Percentiles rank a stretch among this genome's conserved stretches.
phyloP scores from a whole-genome alignment of 148 eudicot genomes.

The Rhododendron henanense region DNA sequence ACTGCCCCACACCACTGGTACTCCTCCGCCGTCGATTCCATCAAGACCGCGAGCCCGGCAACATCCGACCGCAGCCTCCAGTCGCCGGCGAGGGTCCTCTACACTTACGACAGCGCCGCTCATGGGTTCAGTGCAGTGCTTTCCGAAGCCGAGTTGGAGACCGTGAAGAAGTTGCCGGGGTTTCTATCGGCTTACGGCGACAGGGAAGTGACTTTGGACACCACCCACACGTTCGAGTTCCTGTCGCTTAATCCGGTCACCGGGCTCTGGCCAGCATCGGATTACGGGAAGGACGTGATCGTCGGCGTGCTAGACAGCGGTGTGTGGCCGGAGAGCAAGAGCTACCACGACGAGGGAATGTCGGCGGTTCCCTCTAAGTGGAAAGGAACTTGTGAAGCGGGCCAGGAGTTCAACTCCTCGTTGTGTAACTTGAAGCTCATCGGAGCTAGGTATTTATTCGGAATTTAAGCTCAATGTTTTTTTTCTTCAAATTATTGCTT shows the following conservation, averaged over 20 bases:
- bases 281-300: conserved; percentile 44
- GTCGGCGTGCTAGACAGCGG: conserved; percentile 61
- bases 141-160: conserved; percentile 26
- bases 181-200: conserved; percentile 40
- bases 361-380: conserved; percentile 32
- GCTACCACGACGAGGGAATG: conserved; percentile 53
- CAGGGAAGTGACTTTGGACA: conserved; percentile 35
- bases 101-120: conserved; percentile 36
- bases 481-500: too few species aligned
- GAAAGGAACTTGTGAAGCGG: conserved; percentile 56
- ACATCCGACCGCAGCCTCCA: neutral
- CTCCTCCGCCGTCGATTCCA: conserved; percentile 36
- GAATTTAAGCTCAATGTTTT: neutral
- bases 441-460: conserved; percentile 27
- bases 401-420: conserved; percentile 38
- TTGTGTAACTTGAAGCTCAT: conserved; percentile 53
- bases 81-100: conserved; percentile 21
- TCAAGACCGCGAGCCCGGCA: neutral
- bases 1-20: conserved; percentile 64
- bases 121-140: conserved; percentile 53
- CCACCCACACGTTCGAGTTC: conserved; percentile 50
- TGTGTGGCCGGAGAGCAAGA: conserved; percentile 62
- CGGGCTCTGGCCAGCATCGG: conserved; percentile 53
- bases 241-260: conserved; percentile 33
- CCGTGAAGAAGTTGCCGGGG: conserved; percentile 26